Evolutionary conservation across 2,329 filamentous ascomycete species (phyloP).

Genomic region (Nigrograna mackinnonii): DNA sequence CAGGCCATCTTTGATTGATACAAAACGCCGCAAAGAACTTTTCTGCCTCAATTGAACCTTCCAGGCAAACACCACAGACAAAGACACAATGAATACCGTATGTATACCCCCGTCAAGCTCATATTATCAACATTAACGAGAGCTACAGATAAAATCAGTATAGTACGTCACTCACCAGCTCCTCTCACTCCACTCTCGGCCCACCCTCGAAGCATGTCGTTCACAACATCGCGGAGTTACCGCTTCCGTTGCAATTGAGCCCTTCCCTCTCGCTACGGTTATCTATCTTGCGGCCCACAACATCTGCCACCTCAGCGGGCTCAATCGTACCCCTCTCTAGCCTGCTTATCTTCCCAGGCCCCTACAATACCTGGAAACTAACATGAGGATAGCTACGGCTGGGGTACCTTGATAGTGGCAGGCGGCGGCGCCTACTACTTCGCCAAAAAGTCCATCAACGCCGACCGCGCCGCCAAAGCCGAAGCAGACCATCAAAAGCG

Average conservation of each 20-base stretch:
- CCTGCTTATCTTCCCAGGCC: not conserved
- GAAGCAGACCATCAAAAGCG: conserved; percentile 46
- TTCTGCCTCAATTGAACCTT: too few species aligned
- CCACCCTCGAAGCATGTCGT: conserved; percentile 1
- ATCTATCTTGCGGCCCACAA: not conserved
- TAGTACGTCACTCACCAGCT: conserved; percentile 52
- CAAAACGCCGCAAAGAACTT: not conserved
- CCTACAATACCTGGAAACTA: conserved; percentile 4
- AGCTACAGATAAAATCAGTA: conserved; percentile 58
- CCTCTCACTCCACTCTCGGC: conserved; percentile 1
- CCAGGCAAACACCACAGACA: conserved; percentile 8
- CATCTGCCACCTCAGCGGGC: not conserved
- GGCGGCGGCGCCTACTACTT: conserved; percentile 94
- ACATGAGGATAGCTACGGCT: conserved; percentile 72
- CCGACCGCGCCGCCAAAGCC: conserved; percentile 77
- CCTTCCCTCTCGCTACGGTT: not conserved
- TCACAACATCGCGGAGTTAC: too few species aligned
- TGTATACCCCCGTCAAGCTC: conserved; percentile 18
- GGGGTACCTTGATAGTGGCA: conserved; percentile 82
- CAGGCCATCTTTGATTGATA: conserved; percentile 1
- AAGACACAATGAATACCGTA: conserved; percentile 56
- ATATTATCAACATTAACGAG: conserved; percentile 15
- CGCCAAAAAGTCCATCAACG: conserved; percentile 92
- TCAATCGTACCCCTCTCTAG: not conserved
- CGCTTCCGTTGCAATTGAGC: not conserved